phyloP scores from a whole-genome alignment of 140 eudicot genomes.

The Bidens hawaiensis region DNA sequence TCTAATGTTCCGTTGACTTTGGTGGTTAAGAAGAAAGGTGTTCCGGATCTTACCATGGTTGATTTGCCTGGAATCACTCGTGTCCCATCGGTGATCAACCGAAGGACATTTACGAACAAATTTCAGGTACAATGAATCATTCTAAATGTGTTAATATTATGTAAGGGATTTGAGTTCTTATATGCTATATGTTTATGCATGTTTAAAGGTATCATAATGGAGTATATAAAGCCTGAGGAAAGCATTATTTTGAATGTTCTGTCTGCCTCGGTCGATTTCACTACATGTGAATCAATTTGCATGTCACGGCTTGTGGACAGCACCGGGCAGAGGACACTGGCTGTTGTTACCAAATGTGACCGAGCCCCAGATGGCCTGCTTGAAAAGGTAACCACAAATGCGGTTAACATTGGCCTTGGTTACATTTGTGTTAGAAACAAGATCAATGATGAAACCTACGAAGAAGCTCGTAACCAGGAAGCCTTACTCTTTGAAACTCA shows the following conservation, averaged over 20 bases:
- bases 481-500: conserved; percentile 24
- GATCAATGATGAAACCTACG: conserved; percentile 35
- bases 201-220: conserved; percentile 34
- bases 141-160: too few relatives aligned
- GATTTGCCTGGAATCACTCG: conserved; percentile 45
- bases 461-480: conserved; percentile 38
- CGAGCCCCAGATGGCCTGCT: conserved; percentile 27
- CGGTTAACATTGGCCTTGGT: conserved; percentile 41
- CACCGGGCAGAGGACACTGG: conserved; percentile 37
- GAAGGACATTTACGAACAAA: conserved; percentile 27
- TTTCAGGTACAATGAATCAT: conserved; percentile 32
- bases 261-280: conserved; percentile 30
- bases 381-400: conserved; percentile 33
- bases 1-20: conserved; percentile 24
- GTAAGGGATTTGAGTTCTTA: too few relatives aligned
- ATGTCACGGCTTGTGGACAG: conserved; percentile 37
- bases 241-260: conserved; percentile 37
- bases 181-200: neutral
- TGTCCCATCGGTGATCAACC: conserved; percentile 33
- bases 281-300: conserved; percentile 36
- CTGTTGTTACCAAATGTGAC: conserved; percentile 40
- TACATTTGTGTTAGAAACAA: conserved; percentile 41
- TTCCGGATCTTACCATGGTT: conserved; percentile 40
- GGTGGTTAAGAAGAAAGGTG: conserved; percentile 34
- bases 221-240: conserved; percentile 36